Evolutionary conservation across 2,329 filamentous ascomycete genomes (phyloP).

Genomic region (Didymella glomerata): DNA sequence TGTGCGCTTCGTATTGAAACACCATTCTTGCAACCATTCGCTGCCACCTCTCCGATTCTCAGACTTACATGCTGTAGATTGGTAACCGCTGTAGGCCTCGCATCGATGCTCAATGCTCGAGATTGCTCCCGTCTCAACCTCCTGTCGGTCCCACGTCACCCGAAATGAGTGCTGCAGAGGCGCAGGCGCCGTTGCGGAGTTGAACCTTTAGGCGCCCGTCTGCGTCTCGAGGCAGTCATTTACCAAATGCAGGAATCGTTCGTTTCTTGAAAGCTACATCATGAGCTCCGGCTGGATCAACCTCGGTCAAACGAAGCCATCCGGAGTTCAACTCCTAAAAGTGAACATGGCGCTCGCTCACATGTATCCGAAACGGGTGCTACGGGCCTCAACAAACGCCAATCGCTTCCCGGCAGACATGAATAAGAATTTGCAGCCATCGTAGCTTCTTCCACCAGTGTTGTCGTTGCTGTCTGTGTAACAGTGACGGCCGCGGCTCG

Average conservation of each 20-base stretch:
- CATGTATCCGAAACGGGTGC: conserved; percentile 1
- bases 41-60: not conserved
- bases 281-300: conserved; percentile 4
- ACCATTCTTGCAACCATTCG: not conserved
- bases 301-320: conserved; percentile 13
- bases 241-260: conserved; percentile 1
- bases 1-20: conserved; percentile 8
- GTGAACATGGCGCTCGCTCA: conserved; percentile 9
- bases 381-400: conserved; percentile 22
- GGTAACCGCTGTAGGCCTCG: conserved; percentile 2
- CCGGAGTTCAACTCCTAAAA: not conserved
- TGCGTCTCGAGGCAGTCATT: not conserved
- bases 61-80: not conserved
- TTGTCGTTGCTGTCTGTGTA: conserved; percentile 3
- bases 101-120: conserved; percentile 2
- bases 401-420: not conserved
- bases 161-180: conserved; percentile 2
- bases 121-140: conserved; percentile 5
- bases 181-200: not conserved
- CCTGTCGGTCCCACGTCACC: conserved; percentile 3
- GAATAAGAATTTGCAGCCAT: conserved; percentile 4
- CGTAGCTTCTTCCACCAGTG: conserved; percentile 1
- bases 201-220: not conserved
- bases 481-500: not conserved
- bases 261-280: not conserved